Conservation (phyloP, 495 filamentous ascomycete species). For the Rostrohypoxylon terebratum region DNA sequence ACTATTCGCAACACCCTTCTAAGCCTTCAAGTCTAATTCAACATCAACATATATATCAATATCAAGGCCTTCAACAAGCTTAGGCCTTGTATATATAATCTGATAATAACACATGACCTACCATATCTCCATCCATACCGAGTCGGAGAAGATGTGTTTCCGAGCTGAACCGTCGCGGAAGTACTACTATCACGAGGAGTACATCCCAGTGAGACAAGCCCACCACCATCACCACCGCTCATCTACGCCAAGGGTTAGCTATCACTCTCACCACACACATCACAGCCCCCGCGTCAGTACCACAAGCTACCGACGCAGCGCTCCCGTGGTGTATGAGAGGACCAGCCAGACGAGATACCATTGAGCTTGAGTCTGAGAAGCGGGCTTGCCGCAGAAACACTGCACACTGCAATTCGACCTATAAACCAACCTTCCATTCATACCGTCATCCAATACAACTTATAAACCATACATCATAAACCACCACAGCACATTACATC, state of each 20-base stretch:
- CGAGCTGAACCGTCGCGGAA: conserved; percentile 50
- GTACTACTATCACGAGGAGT: conserved; percentile 64
- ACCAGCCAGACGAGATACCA: conserved; percentile 49
- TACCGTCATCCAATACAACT: neutral
- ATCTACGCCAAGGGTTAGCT: conserved; percentile 37
- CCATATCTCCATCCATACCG: neutral
- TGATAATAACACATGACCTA: neutral
- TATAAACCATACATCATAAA: neutral
- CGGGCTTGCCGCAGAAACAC: neutral
- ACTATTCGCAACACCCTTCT: neutral
- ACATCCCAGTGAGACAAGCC: conserved; percentile 54
- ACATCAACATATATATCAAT: neutral
- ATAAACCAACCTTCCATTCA: neutral
- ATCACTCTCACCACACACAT: conserved; percentile 46
- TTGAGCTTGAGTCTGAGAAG: conserved; percentile 23
- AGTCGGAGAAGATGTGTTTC: conserved; percentile 57
- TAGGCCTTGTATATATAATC: neutral
- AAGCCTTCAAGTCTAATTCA: neutral
- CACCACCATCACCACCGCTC: conserved; percentile 48
- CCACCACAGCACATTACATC: neutral
- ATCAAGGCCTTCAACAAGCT: neutral
- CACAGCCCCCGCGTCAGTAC: conserved; percentile 54
- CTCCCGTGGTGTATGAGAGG: conserved; percentile 50
- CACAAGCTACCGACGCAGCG: conserved; percentile 48
- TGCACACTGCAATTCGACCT: neutral